Base-by-base conservation (phyloP, 768 basidiomycete genomes). In the Leccinum fibrillosum region DNA sequence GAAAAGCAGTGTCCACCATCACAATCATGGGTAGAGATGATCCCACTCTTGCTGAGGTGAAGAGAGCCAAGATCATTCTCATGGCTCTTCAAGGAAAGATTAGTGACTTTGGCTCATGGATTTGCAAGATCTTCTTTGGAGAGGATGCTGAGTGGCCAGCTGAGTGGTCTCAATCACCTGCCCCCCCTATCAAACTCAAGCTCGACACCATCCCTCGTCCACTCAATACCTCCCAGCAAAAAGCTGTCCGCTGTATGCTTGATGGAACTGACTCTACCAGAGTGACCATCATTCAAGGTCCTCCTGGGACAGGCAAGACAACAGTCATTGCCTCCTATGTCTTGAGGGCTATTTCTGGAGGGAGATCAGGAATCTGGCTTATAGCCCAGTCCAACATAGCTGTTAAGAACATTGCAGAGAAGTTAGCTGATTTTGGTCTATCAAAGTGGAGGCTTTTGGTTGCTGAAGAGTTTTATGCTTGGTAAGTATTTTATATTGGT, bases 351-450 rank as follows among this genome's bases (percentile, higher is more conserved):
- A 65, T 81, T 23, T 61, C 69, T 26, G 64, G 65, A 49, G 75
- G 75, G 0, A 66, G 71, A 19, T 62, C 68, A 60, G 85, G 88
- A 0, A 84, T 92, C 12, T 94, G 90, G 88, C 81, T 94, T 5
- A 76, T 91, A 66, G 89, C 92, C 34, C 89, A 94, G 66, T 89
- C 88, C 17, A 94, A 94, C 76, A 84, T 93, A 51, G 92, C 90
- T 49, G 92, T 93, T 21, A 92, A 91, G 71, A 93, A 94, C 63
- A 92, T 94, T 74, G 91, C 89, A 53, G 88, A 90, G 66, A 90
- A 91, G 74, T 74, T 94, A 17, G 71, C 76, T n/a, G 71, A 78
- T 8, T 75, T 81, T 66, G 78, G 74, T 0, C 82, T 90, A 58
- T 47, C 62, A 3, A 62, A 80, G 9, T 94, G 85, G 81, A 84